phyloP scores from a whole-genome alignment of 2,329 filamentous ascomycete genomes.

The Diaporthe sp. region DNA sequence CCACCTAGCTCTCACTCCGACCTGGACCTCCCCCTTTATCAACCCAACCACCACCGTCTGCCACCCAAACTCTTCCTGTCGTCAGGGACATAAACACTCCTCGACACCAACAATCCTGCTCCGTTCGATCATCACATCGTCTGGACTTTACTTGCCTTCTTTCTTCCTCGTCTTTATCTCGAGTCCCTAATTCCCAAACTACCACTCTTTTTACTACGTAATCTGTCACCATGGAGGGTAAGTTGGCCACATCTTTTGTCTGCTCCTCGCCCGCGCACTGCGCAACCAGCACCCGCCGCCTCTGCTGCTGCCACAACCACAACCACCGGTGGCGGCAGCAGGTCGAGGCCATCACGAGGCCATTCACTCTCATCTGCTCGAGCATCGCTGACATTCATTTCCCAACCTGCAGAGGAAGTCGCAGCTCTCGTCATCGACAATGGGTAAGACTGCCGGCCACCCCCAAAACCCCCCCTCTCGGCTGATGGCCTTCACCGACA shows the following conservation, averaged over 20 bases:
- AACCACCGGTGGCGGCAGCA: constrained; percentile 23
- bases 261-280: constrained; percentile 44
- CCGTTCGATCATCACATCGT: constrained; percentile 43
- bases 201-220: constrained; percentile 51
- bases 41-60: constrained; percentile 41
- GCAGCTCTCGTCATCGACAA: constrained; percentile 99
- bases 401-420: constrained; percentile 88
- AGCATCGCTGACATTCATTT: constrained; percentile 59
- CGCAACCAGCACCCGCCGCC: constrained; percentile 37
- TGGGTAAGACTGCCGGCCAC: constrained; percentile 84
- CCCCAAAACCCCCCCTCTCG: constrained; percentile 41
- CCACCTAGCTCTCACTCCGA: constrained; percentile 38
- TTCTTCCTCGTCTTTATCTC: constrained; percentile 47
- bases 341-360: constrained; percentile 35
- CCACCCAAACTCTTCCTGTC: constrained; percentile 39
- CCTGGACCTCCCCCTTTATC: constrained; percentile 42
- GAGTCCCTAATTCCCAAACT: constrained; percentile 48
- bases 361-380: constrained; percentile 31
- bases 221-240: constrained; percentile 72
- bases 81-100: constrained; percentile 38
- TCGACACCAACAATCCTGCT: constrained; percentile 38
- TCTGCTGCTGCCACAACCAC: constrained; percentile 33
- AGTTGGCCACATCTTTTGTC: constrained; percentile 52
- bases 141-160: constrained; percentile 46
- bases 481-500: constrained; percentile 53